phyloP scores from a whole-genome alignment of 2,329 filamentous ascomycete species.

The Neonectria hederae region DNA sequence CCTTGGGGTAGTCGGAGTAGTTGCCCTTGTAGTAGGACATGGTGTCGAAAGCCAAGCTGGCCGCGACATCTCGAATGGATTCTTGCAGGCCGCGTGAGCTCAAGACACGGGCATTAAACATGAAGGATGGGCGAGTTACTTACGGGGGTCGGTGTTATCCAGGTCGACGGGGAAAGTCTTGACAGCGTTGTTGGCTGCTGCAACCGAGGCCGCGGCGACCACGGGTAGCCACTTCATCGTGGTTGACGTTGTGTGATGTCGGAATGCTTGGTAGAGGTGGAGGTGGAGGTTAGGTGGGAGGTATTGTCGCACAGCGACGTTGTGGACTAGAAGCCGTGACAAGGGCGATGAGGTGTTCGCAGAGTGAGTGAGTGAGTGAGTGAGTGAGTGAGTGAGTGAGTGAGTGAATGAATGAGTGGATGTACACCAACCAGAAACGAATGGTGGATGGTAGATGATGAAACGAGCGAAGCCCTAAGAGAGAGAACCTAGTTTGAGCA shows the following conservation, averaged over 20 bases:
- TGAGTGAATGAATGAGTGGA: not conserved
- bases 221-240: slow-evolving; percentile 23
- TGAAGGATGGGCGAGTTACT: not conserved
- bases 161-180: slow-evolving; percentile 11
- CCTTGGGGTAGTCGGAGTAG: slow-evolving; percentile 59
- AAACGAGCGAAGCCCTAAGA: not conserved
- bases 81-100: slow-evolving; percentile 54
- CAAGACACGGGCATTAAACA: not conserved
- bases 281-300: not conserved
- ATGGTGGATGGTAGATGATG: not conserved
- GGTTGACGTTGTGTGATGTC: not conserved
- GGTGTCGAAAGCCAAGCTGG: slow-evolving; percentile 67
- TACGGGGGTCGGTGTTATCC: slow-evolving; percentile 32
- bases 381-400: not conserved
- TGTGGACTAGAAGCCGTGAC: not conserved
- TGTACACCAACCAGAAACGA: not conserved
- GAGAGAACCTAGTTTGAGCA: not conserved
- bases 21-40: slow-evolving; percentile 74
- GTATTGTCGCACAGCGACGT: slow-evolving; percentile 10
- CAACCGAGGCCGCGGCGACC: slow-evolving; percentile 11
- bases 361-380: no score
- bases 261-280: not conserved
- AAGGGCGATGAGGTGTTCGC: not conserved
- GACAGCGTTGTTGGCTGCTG: not conserved
- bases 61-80: slow-evolving; percentile 70